These are phyloP conservation scores for Peronosclerospora sorghi DNA, from an alignment of 352 stramenopile genomes.

Conservation along the genomic window DNA sequence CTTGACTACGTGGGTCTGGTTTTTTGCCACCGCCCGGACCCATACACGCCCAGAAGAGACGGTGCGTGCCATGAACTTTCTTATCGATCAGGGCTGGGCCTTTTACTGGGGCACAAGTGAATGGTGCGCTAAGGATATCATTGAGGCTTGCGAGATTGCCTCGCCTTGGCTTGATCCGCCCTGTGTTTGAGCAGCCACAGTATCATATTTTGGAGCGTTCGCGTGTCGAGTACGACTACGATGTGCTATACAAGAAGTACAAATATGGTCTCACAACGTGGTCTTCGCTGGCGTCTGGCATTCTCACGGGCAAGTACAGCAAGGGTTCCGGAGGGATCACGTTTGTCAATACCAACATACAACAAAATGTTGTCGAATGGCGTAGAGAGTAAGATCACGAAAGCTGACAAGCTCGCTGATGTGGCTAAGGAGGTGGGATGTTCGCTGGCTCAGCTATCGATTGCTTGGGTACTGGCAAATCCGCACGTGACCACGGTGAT, in stretches of 20 bases:
- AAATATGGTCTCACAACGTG: conserved; percentile 67
- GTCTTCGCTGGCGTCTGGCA: conserved; percentile 51
- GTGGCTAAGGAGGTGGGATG: conserved; percentile 56
- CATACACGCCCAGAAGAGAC: conserved; percentile 55
- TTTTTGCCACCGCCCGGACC: conserved; percentile 59
- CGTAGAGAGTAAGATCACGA: conserved; percentile 34
- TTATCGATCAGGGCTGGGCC: conserved; percentile 29
- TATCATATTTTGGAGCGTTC: conserved; percentile 70
- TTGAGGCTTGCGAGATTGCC: conserved; percentile 42
- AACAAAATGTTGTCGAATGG: conserved; percentile 41
- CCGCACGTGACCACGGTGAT: conserved; percentile 53
- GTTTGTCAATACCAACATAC: conserved; percentile 38
- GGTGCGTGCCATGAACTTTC: conserved; percentile 56
- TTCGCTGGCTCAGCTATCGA: conserved; percentile 39
- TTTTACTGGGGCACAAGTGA: conserved; percentile 68
- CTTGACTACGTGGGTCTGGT: conserved; percentile 55
- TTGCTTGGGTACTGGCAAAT: conserved; percentile 50
- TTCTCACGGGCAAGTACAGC: conserved; percentile 78
- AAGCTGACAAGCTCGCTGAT: conserved; percentile 32
- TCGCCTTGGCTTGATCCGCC: conserved; percentile 27
- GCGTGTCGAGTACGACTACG: conserved; percentile 59
- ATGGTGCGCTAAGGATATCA: conserved; percentile 56
- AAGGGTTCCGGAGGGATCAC: conserved; percentile 55
- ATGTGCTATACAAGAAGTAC: conserved; percentile 59
- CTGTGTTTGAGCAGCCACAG: conserved; percentile 49